These are phyloP conservation scores for Solanum hybrid DNA, from an alignment of 305 asterid genomes.

Conservation along the genomic window DNA sequence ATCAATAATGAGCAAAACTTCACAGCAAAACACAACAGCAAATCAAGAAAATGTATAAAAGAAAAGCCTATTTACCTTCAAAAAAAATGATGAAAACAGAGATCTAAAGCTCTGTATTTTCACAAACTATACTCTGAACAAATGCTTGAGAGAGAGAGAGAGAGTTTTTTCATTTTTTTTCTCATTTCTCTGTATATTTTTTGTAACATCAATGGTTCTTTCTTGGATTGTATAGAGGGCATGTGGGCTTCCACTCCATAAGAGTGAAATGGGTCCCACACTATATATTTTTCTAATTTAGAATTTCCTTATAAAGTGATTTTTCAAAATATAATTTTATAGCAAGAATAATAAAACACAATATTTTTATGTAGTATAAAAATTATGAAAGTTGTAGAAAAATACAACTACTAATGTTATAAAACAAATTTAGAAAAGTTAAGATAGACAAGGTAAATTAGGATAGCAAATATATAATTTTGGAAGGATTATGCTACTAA, in stretches of 20 bases:
- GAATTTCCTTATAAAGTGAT: neutral
- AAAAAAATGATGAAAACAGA: neutral
- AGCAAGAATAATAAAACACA: neutral
- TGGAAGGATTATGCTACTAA: neutral
- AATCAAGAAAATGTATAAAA: neutral
- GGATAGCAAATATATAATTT: neutral
- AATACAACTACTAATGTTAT: neutral
- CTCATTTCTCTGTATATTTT: neutral
- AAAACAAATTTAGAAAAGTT: neutral
- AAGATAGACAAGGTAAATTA: neutral
- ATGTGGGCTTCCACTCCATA: conserved; percentile 2
- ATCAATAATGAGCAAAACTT: neutral
- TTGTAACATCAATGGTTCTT: neutral
- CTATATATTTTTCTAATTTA: neutral
- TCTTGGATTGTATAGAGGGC: conserved; percentile 5
- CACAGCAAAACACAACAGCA: neutral
- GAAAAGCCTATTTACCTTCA: neutral
- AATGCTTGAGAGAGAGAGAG: neutral
- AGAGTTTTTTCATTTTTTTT: neutral
- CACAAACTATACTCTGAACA: neutral
- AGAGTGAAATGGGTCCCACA: neutral
- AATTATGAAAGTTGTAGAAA: neutral
- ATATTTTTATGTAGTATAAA: neutral
- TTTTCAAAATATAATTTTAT: neutral
- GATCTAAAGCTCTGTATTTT: neutral